Percentiles rank a stretch among this genome's conserved stretches.
Evolutionary conservation across 768 basidiomycete species (phyloP).

Genomic region (Lyophyllum shimeji): DNA sequence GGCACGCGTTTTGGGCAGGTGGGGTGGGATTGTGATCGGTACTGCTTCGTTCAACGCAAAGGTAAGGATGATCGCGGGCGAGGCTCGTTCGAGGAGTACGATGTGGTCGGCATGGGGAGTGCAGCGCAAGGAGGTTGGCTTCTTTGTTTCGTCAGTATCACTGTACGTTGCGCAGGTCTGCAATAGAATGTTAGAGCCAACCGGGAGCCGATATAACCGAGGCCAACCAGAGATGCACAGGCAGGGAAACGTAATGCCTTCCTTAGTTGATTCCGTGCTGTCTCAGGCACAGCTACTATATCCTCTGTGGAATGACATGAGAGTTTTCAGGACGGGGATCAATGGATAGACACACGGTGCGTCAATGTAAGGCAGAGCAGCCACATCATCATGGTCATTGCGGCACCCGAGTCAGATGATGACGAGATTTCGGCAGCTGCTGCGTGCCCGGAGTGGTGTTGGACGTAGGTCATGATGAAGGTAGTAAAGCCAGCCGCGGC

Average conservation of each 20-base stretch:
- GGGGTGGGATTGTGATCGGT: slow-evolving; percentile 43
- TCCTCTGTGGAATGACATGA: slow-evolving; percentile 20
- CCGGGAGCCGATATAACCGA: not conserved
- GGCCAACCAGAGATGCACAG: slow-evolving; percentile 16
- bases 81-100: slow-evolving; percentile 35
- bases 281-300: slow-evolving; percentile 35
- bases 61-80: slow-evolving; percentile 50
- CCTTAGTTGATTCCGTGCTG: slow-evolving; percentile 41
- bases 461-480: slow-evolving; percentile 34
- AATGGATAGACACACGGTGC: slow-evolving; percentile 30
- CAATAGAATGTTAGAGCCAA: not conserved
- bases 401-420: slow-evolving; percentile 12
- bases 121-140: not conserved
- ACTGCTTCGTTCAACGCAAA: slow-evolving; percentile 51
- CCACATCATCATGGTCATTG: slow-evolving; percentile 36
- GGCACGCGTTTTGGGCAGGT: slow-evolving; percentile 49
- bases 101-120: slow-evolving; percentile 12
- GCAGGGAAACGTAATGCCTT: slow-evolving; percentile 41
- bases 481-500: slow-evolving; percentile 35
- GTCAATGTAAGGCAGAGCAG: slow-evolving; percentile 38
- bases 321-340: slow-evolving; percentile 1
- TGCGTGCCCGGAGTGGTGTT: slow-evolving; percentile 13
- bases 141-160: not conserved
- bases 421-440: slow-evolving; percentile 7
- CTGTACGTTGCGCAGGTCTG: not conserved